Percentiles rank a stretch among this genome's conserved stretches.
Conservation (phyloP, 805 yeast species). For the Starmerella sp. region DNA sequence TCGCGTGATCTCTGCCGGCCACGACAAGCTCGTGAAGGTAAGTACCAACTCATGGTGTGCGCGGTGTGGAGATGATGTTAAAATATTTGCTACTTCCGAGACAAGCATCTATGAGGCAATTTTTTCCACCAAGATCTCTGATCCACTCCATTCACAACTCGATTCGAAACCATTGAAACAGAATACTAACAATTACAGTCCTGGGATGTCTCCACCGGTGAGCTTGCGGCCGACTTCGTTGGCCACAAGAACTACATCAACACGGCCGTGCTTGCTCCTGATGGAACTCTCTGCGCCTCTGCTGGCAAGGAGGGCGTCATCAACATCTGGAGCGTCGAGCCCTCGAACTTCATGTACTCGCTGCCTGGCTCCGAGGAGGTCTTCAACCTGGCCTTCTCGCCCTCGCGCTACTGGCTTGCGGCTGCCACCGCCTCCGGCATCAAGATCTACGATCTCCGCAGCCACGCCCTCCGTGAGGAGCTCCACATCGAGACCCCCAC, state of each 20-base stretch:
- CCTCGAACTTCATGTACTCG: slow-evolving; percentile 79
- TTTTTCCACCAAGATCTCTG: slow-evolving; percentile 98
- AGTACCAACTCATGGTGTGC: slow-evolving; percentile 35
- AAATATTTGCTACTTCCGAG: slow-evolving; percentile 98
- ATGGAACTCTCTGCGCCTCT: slow-evolving; percentile 97
- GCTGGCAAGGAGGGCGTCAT: slow-evolving; percentile 99
- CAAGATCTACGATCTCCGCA: slow-evolving; percentile 96
- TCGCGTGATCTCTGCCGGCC: slow-evolving; percentile 87
- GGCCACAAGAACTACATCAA: slow-evolving; percentile 99
- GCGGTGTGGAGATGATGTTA: slow-evolving; percentile 52
- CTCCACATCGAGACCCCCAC: slow-evolving; percentile 58
- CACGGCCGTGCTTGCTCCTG: slow-evolving; percentile 96
- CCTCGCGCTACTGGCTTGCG: slow-evolving; percentile 99
- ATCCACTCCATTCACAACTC: slow-evolving; percentile 29
- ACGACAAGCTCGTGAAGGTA: slow-evolving; percentile 99
- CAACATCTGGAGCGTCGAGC: slow-evolving; percentile 94
- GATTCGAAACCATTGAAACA: slow-evolving; percentile 4
- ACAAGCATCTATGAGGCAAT: slow-evolving; percentile 70
- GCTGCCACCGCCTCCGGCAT: slow-evolving; percentile 98
- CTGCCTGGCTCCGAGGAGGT: slow-evolving; percentile 93
- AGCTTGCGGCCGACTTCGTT: slow-evolving; percentile 86
- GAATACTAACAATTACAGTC: slow-evolving; percentile 43
- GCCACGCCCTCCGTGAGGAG: slow-evolving; percentile 97
- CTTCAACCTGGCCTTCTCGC: slow-evolving; percentile 98
- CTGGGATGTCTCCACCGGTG: slow-evolving; percentile 82